phyloP scores from a whole-genome alignment of 768 basidiomycete species.

The Phallus indusiatus region DNA sequence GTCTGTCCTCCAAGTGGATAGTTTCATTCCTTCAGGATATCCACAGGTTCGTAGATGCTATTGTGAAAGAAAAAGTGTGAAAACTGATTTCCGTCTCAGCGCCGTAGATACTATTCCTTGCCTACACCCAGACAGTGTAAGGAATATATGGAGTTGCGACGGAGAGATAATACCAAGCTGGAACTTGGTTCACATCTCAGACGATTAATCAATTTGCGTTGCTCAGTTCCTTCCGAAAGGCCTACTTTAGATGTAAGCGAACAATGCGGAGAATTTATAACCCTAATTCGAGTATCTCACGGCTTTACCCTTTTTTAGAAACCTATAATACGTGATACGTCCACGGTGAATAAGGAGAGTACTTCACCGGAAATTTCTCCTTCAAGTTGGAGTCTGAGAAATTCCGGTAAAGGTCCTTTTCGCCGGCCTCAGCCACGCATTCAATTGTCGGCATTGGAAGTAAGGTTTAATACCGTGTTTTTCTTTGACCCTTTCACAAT shows the following conservation, averaged over 20 bases:
- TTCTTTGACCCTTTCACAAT: neutral
- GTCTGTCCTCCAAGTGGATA: neutral
- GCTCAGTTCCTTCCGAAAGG: neutral
- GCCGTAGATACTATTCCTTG: neutral
- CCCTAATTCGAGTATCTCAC: no score
- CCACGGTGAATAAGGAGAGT: neutral
- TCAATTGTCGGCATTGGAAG: neutral
- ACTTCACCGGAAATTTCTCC: neutral
- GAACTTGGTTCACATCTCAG: neutral
- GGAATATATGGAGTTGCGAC: neutral
- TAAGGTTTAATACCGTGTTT: neutral
- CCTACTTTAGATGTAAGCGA: neutral
- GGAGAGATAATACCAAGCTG: neutral
- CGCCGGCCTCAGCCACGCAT: neutral
- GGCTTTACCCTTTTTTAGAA: neutral
- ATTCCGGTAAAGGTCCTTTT: neutral
- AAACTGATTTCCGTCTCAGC: neutral
- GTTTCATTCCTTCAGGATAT: neutral
- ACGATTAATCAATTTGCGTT: neutral
- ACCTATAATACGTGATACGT: neutral
- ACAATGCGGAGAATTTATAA: neutral
- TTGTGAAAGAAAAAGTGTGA: neutral
- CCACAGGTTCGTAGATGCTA: neutral
- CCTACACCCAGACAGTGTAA: neutral
- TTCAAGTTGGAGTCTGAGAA: neutral